These are phyloP conservation scores for Cylindrotheca closterium DNA, from an alignment of 108 stramenopile species.

Conservation along the genomic window DNA sequence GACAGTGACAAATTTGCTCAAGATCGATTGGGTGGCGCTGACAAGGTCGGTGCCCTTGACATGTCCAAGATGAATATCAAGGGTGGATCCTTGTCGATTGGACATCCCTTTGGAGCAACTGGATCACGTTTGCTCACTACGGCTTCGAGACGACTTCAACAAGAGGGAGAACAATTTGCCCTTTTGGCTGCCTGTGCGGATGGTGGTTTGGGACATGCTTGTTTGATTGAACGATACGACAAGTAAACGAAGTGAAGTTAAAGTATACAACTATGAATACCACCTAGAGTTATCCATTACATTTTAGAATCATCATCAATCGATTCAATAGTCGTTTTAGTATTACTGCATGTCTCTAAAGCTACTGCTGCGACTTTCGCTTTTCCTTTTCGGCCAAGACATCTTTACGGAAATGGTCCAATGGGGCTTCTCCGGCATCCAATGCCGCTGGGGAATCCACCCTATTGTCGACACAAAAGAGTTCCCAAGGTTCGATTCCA, in stretches of 20 bases:
- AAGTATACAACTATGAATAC: background rate
- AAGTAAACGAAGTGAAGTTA: constrained; percentile 8
- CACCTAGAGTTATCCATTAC: background rate
- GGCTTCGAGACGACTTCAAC: constrained; percentile 93
- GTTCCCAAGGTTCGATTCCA: constrained; percentile 90
- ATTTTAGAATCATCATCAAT: background rate
- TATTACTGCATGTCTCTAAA: background rate
- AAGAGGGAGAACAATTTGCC: constrained; percentile 92
- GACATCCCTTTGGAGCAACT: constrained; percentile 99
- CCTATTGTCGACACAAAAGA: constrained; percentile 74
- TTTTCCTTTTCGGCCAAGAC: constrained; percentile 17
- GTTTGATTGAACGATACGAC: constrained; percentile 88
- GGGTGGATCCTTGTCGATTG: constrained; percentile 94
- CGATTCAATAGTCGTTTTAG: background rate
- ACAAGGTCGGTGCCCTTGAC: constrained; percentile 87
- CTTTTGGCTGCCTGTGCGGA: constrained; percentile 98
- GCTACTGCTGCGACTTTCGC: background rate
- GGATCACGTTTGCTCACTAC: constrained; percentile 93
- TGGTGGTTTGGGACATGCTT: constrained; percentile 94
- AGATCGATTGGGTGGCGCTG: constrained; percentile 82
- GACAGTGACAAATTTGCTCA: constrained; percentile 89
- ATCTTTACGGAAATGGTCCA: constrained; percentile 68
- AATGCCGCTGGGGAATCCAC: constrained; percentile 41
- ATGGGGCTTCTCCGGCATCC: constrained; percentile 69
- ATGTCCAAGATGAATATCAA: constrained; percentile 95